Base-by-base conservation (phyloP, 2,329 filamentous ascomycete genomes). In the Lachnellula arida region DNA sequence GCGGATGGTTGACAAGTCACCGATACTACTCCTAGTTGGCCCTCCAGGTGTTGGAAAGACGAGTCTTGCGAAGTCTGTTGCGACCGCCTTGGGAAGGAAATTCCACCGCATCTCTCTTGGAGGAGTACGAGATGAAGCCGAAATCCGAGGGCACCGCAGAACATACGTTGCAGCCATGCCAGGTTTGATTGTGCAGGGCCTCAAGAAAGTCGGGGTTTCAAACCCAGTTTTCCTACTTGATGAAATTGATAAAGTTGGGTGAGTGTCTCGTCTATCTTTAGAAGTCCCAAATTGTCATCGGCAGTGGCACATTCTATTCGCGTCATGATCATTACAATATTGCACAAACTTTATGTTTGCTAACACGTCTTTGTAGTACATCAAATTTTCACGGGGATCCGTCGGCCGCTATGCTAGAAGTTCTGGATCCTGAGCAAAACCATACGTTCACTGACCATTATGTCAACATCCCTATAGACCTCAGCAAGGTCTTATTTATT, bases 121-220 rank as follows among this genome's bases (percentile, higher is more conserved):
- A 58, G 94, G 94, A 64, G 93, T 99, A 3, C 81, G 94, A 53
- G 94, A 99, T 67, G 94, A 99, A 72, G 94, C 94, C 15, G 94
- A 99, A 74, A 97, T 99, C 58, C 84, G 94, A 57, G 94, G 94
- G 9, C 94, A 99, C 73, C 83, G 94, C 54, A 82, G 94, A 64
- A 99, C 94, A 0, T 99, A 99, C 69, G 94, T 99, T 56, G 94
- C 94, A 22, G 94, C 94, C n/a, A 97, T 99, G 93, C 94, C 94
- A 9, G 94, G 94, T 53, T 78, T 97, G 54, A 88, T 99, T 57
- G 92, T 97, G 32, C 92, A 91, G 70, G 94, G 93, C 0, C 72
- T 99, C 54, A 92, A 94, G 75, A 99, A 97, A 75, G 93, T 95
- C 34, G 93, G 92, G 47, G 93, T 97, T 19, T 85, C 91, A 2